Conservation (phyloP, 177 flowering plant genomes). For the Tripterygium wilfordii region DNA sequence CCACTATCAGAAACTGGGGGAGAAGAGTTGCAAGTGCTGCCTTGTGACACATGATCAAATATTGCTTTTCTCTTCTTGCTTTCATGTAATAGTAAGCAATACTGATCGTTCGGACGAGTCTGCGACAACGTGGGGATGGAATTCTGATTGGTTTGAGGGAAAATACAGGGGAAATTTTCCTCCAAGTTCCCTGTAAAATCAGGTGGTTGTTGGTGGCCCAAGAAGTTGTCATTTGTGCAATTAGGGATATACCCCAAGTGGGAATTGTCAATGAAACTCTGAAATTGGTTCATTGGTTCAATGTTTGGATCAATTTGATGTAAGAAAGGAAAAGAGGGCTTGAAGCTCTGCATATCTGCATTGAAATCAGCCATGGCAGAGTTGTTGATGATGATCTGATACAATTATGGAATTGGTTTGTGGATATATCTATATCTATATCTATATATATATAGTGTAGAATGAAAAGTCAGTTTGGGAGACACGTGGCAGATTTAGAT, state of each 20-base stretch:
- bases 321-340: slow-evolving; percentile 14
- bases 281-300: slow-evolving; percentile 20
- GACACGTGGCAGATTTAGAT: slow-evolving; percentile 37
- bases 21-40: slow-evolving; percentile 29
- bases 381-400: neutral
- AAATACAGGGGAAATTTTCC: slow-evolving; percentile 18
- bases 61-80: slow-evolving; percentile 32
- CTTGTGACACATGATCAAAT: slow-evolving; percentile 24
- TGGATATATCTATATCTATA: neutral
- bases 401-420: neutral
- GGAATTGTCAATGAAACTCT: slow-evolving; percentile 3
- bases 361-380: slow-evolving; percentile 30
- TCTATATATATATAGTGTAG: slow-evolving; percentile 10
- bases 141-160: slow-evolving; percentile 7
- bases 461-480: neutral
- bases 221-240: slow-evolving; percentile 19
- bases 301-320: slow-evolving; percentile 21
- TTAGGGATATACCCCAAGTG: slow-evolving; percentile 16
- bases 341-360: slow-evolving; percentile 22
- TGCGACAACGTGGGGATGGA: slow-evolving; percentile 5
- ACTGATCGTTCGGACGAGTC: neutral
- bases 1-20: slow-evolving; percentile 21
- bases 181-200: slow-evolving; percentile 19
- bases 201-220: slow-evolving; percentile 12
- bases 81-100: slow-evolving; percentile 2